Conservation (phyloP, 805 yeast genomes). For the Saccharomycopsis sp. region DNA sequence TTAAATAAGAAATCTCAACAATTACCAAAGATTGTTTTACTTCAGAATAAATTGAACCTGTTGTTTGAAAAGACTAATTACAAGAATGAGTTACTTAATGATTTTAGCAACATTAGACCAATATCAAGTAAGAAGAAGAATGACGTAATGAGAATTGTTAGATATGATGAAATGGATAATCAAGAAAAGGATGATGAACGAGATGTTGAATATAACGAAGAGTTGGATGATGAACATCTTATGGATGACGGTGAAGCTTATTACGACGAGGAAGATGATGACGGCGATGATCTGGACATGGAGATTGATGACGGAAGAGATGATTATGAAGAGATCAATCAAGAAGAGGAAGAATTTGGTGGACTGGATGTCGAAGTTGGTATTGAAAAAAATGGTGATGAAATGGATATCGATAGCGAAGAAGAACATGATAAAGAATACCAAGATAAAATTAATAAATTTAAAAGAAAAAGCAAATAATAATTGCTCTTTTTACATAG, state of each 20-base stretch:
- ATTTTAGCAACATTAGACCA: slow-evolving; percentile 25
- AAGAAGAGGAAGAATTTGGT: slow-evolving; percentile 16
- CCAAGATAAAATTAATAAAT: slow-evolving; percentile 11
- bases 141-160: slow-evolving; percentile 20
- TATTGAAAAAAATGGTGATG: slow-evolving; percentile 22
- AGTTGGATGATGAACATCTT: slow-evolving; percentile 41
- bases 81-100: slow-evolving; percentile 43
- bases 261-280: slow-evolving; percentile 30
- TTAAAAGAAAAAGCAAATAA: slow-evolving; percentile 3
- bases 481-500: not conserved
- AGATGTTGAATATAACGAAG: slow-evolving; percentile 72
- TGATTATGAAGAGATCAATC: slow-evolving; percentile 26
- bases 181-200: slow-evolving; percentile 32
- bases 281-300: slow-evolving; percentile 29
- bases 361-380: slow-evolving; percentile 22
- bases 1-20: slow-evolving; percentile 58
- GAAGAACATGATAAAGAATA: slow-evolving; percentile 26
- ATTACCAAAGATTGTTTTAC: slow-evolving; percentile 63
- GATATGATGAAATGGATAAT: slow-evolving; percentile 27
- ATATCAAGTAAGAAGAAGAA: slow-evolving; percentile 28
- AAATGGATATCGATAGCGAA: slow-evolving; percentile 26
- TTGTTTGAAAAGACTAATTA: slow-evolving; percentile 47
- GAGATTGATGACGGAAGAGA: slow-evolving; percentile 32
- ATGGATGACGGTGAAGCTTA: slow-evolving; percentile 45
- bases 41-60: slow-evolving; percentile 77